Evolutionary conservation across 2,329 filamentous ascomycete genomes (phyloP), one percentile per base, ranked within the genome.

Genomic region (Colletotrichum lentis): DNA sequence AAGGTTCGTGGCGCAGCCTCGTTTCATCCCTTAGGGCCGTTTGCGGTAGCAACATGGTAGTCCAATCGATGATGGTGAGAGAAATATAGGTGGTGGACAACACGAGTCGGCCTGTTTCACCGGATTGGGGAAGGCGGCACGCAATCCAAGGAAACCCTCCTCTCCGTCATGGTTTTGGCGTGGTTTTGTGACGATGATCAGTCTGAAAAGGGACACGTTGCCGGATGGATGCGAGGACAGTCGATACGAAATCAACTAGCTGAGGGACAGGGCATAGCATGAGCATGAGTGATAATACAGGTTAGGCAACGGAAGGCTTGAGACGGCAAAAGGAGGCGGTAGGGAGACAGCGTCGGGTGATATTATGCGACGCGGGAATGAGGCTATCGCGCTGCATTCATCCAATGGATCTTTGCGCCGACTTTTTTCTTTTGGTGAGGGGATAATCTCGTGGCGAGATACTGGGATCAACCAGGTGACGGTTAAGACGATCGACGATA

Each of bases 21-120:
- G 69, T 69, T 70, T 70, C 69, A 69, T 58, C 57, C 43, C 37
- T 49, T 62, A 35, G 56, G 44, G 35, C 35, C 41, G 3, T 57
- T 39, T 37, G 22, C 35, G 14, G 31, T 43, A 47, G 60, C 54
- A 41, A 31, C 24, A 44, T 39, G 37, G 3, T 39, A 49, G 49
- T 50, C 44, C 55, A 18, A 37, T 65, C 55, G 37, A 37, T 50
- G 55, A 39, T 65, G 49, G 24, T 18, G 37, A 18, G 18, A 55
- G 27, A 52, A 27, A 27, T 35, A 35, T 35, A 35, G 31, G 31
- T 37, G 52, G 50, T 65, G 50, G 55, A 41, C 47, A 61, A 39
- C 66, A 69, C 62, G 66, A 69, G 35, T 69, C 66, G 66, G 50
- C 37, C 41, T 44, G 66, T 66, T 66, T 69, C 62, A 56, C 62